Evolutionary conservation across 2,329 filamentous ascomycete species (phyloP).

Genomic region (Pseudohalonectria lignicola): DNA sequence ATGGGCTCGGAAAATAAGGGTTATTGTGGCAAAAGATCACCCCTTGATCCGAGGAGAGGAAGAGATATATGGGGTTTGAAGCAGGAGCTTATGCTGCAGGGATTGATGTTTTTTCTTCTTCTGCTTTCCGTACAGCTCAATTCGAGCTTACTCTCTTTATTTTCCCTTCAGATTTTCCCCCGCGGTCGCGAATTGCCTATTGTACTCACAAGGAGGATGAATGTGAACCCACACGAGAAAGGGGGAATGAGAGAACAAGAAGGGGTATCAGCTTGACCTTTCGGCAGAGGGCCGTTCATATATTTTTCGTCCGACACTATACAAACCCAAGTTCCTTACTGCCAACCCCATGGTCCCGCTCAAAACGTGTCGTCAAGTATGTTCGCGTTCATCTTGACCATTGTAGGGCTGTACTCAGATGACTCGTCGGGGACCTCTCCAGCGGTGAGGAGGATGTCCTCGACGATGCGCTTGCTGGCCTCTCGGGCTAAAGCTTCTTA

Average conservation of each 20-base stretch:
- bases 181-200: neutral
- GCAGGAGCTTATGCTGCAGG: too few species aligned
- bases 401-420: slow-evolving; percentile 50
- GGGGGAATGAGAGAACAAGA: neutral
- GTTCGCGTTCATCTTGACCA: slow-evolving; percentile 54
- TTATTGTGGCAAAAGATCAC: too few species aligned
- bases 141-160: too few species aligned
- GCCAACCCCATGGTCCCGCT: neutral
- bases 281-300: too few species aligned
- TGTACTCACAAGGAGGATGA: neutral
- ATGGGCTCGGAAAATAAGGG: too few species aligned
- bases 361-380: slow-evolving; percentile 53
- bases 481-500: slow-evolving; percentile 49
- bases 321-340: too few species aligned
- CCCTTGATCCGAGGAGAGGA: too few species aligned
- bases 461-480: slow-evolving; percentile 70
- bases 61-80: too few species aligned
- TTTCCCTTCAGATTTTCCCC: neutral
- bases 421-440: slow-evolving; percentile 49
- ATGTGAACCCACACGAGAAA: neutral
- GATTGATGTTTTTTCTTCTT: too few species aligned
- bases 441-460: slow-evolving; percentile 67
- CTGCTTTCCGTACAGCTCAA: too few species aligned
- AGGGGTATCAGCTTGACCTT: too few species aligned
- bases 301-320: too few species aligned